phyloP scores from a whole-genome alignment of 2,329 filamentous ascomycete genomes.

The Colletotrichum chlorophyti region DNA sequence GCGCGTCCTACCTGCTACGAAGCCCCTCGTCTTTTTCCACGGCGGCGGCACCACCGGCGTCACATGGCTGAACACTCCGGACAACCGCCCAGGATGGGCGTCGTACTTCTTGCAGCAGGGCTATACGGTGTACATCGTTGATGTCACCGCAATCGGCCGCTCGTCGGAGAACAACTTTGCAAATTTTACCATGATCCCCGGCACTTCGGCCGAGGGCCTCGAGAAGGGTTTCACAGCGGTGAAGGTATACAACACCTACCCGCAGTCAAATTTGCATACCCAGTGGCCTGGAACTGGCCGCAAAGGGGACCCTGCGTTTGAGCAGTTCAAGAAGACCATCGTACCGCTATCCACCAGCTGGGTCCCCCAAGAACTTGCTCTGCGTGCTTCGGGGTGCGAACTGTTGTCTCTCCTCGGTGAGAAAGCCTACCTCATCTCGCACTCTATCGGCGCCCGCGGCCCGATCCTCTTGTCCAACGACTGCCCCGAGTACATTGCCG shows the following conservation, averaged over 20 bases:
- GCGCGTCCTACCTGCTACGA: neutral
- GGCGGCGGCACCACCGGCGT: conserved; percentile 21
- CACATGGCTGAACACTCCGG: conserved; percentile 52
- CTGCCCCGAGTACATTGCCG: conserved; percentile 35
- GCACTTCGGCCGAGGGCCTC: conserved; percentile 30
- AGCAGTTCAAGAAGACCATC: conserved; percentile 37
- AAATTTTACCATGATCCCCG: conserved; percentile 27
- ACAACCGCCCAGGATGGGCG: conserved; percentile 53
- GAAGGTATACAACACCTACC: conserved; percentile 31
- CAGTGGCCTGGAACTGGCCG: conserved; percentile 46
- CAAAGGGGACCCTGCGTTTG: conserved; percentile 36
- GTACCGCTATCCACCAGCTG: conserved; percentile 37
- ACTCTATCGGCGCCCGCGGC: conserved; percentile 35
- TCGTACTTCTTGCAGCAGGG: conserved; percentile 49
- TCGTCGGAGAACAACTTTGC: conserved; percentile 37
- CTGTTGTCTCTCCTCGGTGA: conserved; percentile 37
- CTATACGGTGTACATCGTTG: conserved; percentile 50
- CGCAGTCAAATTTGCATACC: conserved; percentile 37
- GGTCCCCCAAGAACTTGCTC: conserved; percentile 35
- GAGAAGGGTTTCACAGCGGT: conserved; percentile 42
- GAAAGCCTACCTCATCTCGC: conserved; percentile 39
- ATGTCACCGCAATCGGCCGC: conserved; percentile 49
- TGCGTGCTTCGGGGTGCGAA: conserved; percentile 37
- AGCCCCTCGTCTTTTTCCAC: conserved; percentile 25
- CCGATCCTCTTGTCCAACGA: conserved; percentile 35